phyloP scores from a whole-genome alignment of 306 rosid species.

The Albizia julibrissin region DNA sequence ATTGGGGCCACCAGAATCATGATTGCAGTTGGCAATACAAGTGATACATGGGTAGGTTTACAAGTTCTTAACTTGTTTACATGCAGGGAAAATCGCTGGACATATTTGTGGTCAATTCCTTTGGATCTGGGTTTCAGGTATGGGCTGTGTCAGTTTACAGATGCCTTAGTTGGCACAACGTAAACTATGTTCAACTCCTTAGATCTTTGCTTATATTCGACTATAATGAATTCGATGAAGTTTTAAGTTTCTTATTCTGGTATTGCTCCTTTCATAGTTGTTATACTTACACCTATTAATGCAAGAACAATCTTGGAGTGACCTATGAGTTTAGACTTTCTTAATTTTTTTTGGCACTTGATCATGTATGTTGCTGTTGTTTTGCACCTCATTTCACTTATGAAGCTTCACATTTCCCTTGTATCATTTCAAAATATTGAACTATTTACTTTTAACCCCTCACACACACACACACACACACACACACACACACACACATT shows the following conservation, averaged over 20 bases:
- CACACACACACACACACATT: no score
- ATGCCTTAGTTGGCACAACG: slow-evolving; percentile 11
- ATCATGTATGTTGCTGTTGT: background rate
- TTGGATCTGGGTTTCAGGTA: slow-evolving; percentile 97
- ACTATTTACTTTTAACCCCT: background rate
- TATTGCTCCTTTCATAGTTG: slow-evolving; percentile 1
- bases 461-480: background rate
- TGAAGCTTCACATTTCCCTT: background rate
- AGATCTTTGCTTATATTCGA: background rate
- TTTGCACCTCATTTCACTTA: background rate
- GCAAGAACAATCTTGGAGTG: slow-evolving; percentile 11
- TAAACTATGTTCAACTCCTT: slow-evolving; percentile 21
- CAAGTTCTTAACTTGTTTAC: slow-evolving; percentile 31
- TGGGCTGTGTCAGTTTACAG: background rate
- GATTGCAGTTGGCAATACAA: slow-evolving; percentile 26
- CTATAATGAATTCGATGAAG: background rate
- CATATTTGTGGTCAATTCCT: slow-evolving; percentile 95
- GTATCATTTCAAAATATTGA: slow-evolving; percentile 17
- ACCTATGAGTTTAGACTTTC: background rate
- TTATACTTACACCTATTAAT: background rate
- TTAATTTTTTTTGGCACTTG: background rate
- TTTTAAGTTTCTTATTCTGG: slow-evolving; percentile 9
- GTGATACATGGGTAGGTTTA: slow-evolving; percentile 22
- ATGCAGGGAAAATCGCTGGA: slow-evolving; percentile 86
- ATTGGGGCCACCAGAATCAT: slow-evolving; percentile 3